Conservation (phyloP, 345 rosid species). For the Noccaea bulbosa region DNA sequence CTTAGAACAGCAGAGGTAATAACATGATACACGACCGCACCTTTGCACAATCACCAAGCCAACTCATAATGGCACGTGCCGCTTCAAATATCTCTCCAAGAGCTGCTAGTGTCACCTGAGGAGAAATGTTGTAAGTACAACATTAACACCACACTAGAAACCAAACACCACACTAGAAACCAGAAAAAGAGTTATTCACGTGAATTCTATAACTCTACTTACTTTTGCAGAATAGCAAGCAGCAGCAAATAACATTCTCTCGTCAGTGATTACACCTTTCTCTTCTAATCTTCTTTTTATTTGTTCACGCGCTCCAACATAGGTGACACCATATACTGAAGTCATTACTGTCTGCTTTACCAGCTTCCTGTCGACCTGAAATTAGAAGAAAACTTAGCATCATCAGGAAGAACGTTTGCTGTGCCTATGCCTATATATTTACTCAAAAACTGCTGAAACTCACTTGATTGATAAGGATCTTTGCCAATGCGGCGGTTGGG, state of each 20-base stretch:
- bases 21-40: conserved; percentile 39
- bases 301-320: conserved; percentile 96
- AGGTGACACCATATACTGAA: conserved; percentile 98
- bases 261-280: conserved; percentile 86
- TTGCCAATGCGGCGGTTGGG: conserved; percentile 79
- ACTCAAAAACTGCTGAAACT: conserved; percentile 25
- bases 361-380: conserved; percentile 93
- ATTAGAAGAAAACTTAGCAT: conserved; percentile 39
- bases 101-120: conserved; percentile 88
- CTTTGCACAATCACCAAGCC: conserved; percentile 99
- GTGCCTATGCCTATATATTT: background rate
- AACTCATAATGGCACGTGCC: conserved; percentile 89
- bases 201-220: conserved; percentile 41
- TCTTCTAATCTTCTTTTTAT: conserved; percentile 92
- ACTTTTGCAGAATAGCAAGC: conserved; percentile 96
- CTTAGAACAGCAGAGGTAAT: background rate
- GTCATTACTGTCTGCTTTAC: conserved; percentile 99
- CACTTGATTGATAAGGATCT: conserved; percentile 82
- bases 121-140: conserved; percentile 6
- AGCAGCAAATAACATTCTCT: conserved; percentile 71
- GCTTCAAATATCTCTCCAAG: conserved; percentile 94
- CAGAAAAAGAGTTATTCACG: background rate
- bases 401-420: background rate
- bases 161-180: background rate
- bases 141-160: background rate